phyloP scores from a whole-genome alignment of 805 yeast species.

The Teunomyces lycoperdinae region DNA sequence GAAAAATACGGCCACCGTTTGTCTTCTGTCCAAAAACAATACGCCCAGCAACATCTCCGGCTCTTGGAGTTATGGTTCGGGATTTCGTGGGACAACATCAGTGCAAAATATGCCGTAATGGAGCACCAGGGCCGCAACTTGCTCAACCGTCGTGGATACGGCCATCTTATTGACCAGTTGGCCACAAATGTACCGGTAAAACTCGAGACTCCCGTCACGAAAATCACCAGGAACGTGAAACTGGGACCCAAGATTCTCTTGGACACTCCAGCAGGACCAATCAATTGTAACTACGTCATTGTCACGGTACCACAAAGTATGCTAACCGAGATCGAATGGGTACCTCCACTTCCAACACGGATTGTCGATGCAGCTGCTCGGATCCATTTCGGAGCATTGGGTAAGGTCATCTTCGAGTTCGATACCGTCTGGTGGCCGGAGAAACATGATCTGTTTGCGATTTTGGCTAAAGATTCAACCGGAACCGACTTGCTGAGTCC shows the following conservation, averaged over 20 bases:
- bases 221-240: conserved; percentile 5
- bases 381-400: conserved; percentile 39
- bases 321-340: conserved; percentile 53
- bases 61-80: conserved; percentile 80
- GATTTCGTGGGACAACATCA: conserved; percentile 59
- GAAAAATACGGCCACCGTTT: conserved; percentile 45
- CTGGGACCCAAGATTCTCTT: not conserved
- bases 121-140: conserved; percentile 79
- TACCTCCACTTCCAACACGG: conserved; percentile 50
- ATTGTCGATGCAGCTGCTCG: conserved; percentile 27
- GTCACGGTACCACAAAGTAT: conserved; percentile 80
- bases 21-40: conserved; percentile 48
- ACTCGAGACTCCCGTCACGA: conserved; percentile 29
- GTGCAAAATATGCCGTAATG: conserved; percentile 66
- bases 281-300: conserved; percentile 53
- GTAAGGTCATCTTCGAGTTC: conserved; percentile 43
- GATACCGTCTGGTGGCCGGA: conserved; percentile 43
- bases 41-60: conserved; percentile 52
- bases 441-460: conserved; percentile 42
- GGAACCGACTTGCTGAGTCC: not conserved
- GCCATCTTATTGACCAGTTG: conserved; percentile 44
- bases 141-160: conserved; percentile 61
- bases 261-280: conserved; percentile 4
- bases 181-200: conserved; percentile 34
- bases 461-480: conserved; percentile 30